Evolutionary conservation across 805 yeast species (phyloP), one percentile per base, ranked within the genome.

Genomic region (Cyberlindnera mycetangii): DNA sequence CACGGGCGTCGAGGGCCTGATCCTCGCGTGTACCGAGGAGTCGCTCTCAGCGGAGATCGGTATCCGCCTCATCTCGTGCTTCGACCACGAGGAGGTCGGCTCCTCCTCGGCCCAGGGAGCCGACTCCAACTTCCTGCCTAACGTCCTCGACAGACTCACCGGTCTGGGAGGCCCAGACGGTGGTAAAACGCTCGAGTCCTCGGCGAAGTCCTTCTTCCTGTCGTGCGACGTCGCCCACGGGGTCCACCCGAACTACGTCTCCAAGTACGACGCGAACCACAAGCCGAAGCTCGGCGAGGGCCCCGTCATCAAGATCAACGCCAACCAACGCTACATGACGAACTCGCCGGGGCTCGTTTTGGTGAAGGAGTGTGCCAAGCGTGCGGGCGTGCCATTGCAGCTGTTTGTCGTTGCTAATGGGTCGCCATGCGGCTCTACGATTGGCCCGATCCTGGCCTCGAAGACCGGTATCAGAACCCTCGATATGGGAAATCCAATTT

Each of bases 141-240:
- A 89, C 54, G 74, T 88, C 28, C 63, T 90, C 41, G 78, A 76
- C 49, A 78, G 97, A 59, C 65, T 90, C 37, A 75, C 89, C 1
- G 65, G 67, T 4, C 60, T 76, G n/a, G n/a, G n/a, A n/a, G n/a
- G n/a, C n/a, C n/a, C n/a, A n/a, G n/a, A n/a, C n/a, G n/a, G n/a
- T n/a, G n/a, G n/a, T n/a, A n/a, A 64, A 33, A 72, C 78, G 48
- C 66, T 76, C 45, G 78, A 81, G 52, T 63, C 84, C 1, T 73
- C 81, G 67, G 74, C 90, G 8, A 83, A 83, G 61, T 89, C 97
- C 1, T 90, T 93, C 65, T 75, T 92, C 54, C 65, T 93, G 36
- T 90, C 97, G 0, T 87, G 96, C 0, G 99, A 92, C 64, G 93
- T 89, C 81, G 96, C 98, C 1, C 99, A 92, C 62, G 98, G 96